Conservation (phyloP, 306 rosid genomes). For the Gynostemma pentaphyllum region DNA sequence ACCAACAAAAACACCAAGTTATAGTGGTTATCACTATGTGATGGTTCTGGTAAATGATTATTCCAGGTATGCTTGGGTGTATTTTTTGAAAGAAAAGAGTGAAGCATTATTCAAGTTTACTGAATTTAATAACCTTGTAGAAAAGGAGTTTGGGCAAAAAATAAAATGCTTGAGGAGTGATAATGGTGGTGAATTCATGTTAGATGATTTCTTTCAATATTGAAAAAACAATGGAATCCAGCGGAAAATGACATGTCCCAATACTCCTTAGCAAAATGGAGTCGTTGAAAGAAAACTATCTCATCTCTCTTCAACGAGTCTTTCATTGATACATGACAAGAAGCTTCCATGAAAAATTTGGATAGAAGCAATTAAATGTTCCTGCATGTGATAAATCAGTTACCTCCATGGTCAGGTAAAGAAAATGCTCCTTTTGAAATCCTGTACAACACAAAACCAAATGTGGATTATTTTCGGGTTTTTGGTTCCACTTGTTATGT, state of each 20-base stretch:
- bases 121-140: not conserved
- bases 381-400: conserved; percentile 1
- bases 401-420: too few species aligned
- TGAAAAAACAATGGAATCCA: not conserved
- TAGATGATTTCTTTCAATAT: not conserved
- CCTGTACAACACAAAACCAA: not conserved
- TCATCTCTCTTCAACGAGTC: not conserved
- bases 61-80: not conserved
- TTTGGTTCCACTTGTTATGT: too few species aligned
- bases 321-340: not conserved
- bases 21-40: too few species aligned
- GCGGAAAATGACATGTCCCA: not conserved
- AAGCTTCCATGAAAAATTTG: too few species aligned
- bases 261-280: conserved; percentile 5
- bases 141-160: too few species aligned
- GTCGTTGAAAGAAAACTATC: too few species aligned
- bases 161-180: too few species aligned
- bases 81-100: not conserved
- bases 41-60: too few species aligned
- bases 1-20: too few species aligned
- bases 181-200: too few species aligned
- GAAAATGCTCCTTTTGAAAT: conserved; percentile 3
- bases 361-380: not conserved
- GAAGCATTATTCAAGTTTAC: conserved; percentile 3
- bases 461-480: too few species aligned